Conservation (phyloP, 495 filamentous ascomycete species). For the Elaphomyces granulatus region DNA sequence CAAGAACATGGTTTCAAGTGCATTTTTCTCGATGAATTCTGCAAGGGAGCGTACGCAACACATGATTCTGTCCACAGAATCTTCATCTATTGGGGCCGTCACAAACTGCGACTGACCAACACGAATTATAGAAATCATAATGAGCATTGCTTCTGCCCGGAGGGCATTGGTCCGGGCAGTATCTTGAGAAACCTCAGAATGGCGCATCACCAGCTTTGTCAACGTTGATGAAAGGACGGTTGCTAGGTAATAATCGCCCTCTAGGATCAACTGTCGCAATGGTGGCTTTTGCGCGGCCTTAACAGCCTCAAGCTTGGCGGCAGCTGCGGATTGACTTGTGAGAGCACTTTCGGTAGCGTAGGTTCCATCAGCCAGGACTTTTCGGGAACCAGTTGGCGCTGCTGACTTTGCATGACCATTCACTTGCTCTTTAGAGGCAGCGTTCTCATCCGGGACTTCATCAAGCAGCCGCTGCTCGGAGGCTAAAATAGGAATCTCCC, state of each 20-base stretch:
- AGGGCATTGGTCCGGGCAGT: constrained; percentile 81
- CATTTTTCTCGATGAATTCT: constrained; percentile 78
- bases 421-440: constrained; percentile 52
- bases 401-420: constrained; percentile 68
- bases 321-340: constrained; percentile 77
- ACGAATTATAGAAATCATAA: constrained; percentile 97
- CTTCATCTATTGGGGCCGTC: constrained; percentile 93
- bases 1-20: constrained; percentile 82
- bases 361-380: constrained; percentile 90
- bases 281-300: constrained; percentile 96
- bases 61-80: constrained; percentile 96
- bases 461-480: constrained; percentile 88
- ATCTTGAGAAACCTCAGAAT: constrained; percentile 86
- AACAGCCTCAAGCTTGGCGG: constrained; percentile 87
- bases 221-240: constrained; percentile 88
- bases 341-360: constrained; percentile 95
- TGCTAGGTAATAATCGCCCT: constrained; percentile 95
- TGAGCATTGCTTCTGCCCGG: constrained; percentile 94
- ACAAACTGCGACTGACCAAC: constrained; percentile 97
- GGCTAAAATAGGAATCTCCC: constrained; percentile 93
- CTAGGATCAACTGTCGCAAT: constrained; percentile 84
- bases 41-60: constrained; percentile 84
- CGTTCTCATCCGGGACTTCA: constrained; percentile 54
- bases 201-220: constrained; percentile 96
- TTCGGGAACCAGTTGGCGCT: constrained; percentile 69